These are phyloP conservation scores for Fusarium sp. DNA, from an alignment of 2,329 filamentous ascomycete species.

Conservation along the genomic window DNA sequence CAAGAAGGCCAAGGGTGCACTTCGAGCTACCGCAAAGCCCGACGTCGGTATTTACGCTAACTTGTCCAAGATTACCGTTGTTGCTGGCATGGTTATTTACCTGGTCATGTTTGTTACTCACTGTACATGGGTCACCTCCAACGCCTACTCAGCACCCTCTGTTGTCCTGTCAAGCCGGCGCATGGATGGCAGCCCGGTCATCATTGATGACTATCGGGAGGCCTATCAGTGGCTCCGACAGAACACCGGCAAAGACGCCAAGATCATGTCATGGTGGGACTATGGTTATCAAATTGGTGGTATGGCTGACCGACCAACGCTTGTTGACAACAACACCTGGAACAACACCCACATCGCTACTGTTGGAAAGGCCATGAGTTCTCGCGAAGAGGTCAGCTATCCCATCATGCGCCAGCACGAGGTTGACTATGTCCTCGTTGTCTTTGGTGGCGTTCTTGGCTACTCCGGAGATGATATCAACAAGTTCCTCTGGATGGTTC, in stretches of 20 bases:
- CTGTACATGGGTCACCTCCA: slow-evolving; percentile 99
- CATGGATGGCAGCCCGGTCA: slow-evolving; percentile 95
- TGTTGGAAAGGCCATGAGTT: slow-evolving; percentile 98
- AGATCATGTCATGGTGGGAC: slow-evolving; percentile 99
- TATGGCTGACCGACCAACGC: slow-evolving; percentile 96
- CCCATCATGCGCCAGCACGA: slow-evolving; percentile 98
- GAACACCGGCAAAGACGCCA: slow-evolving; percentile 93
- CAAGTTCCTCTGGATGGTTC: slow-evolving; percentile 99
- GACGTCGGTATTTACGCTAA: slow-evolving; percentile 84
- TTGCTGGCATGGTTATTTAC: slow-evolving; percentile 77
- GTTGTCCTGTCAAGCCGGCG: slow-evolving; percentile 92
- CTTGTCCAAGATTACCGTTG: slow-evolving; percentile 82
- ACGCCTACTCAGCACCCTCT: slow-evolving; percentile 97
- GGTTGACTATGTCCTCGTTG: slow-evolving; percentile 97
- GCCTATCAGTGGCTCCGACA: slow-evolving; percentile 99
- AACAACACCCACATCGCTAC: slow-evolving; percentile 99
- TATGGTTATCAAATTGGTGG: slow-evolving; percentile 99
- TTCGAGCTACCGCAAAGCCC: slow-evolving; percentile 77
- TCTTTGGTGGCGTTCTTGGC: slow-evolving; percentile 93
- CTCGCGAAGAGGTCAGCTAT: slow-evolving; percentile 96
- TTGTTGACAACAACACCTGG: slow-evolving; percentile 99
- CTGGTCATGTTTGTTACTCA: slow-evolving; percentile 94
- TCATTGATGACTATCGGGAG: slow-evolving; percentile 99
- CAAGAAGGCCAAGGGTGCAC: slow-evolving; percentile 64
- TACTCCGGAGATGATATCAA: slow-evolving; percentile 99